Percentiles rank a stretch among this genome's conserved stretches.
Conservation (phyloP, 768 basidiomycete genomes). For the Boletus coccyginus region DNA sequence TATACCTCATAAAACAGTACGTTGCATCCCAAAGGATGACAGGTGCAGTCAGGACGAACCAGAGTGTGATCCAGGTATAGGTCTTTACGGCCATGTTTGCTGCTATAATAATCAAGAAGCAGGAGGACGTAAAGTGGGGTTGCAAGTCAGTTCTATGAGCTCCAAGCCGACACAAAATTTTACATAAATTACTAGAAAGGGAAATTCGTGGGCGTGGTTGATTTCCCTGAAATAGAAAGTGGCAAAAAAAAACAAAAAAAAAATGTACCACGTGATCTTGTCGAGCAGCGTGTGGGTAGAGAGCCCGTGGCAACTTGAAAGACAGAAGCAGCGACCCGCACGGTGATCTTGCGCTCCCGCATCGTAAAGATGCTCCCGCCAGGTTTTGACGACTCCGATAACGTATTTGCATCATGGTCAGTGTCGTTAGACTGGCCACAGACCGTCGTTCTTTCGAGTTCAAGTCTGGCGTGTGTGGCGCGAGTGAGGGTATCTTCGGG, state of each 20-base stretch:
- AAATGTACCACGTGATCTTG: slow-evolving; percentile 4
- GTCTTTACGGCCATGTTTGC: slow-evolving; percentile 48
- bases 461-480: neutral
- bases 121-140: too few species aligned
- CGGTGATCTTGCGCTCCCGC: neutral
- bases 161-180: too few species aligned
- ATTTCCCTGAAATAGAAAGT: neutral
- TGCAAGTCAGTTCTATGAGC: too few species aligned
- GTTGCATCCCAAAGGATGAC: slow-evolving; percentile 76
- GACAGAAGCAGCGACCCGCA: neutral
- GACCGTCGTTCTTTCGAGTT: neutral
- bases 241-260: neutral
- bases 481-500: neutral
- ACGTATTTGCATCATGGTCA: neutral
- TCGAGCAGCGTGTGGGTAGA: neutral
- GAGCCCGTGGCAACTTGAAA: too few species aligned
- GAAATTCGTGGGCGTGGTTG: neutral
- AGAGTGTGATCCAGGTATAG: slow-evolving; percentile 57
- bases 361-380: neutral
- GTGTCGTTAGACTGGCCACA: neutral
- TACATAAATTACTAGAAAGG: too few species aligned
- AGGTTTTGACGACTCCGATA: neutral
- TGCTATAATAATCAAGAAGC: neutral
- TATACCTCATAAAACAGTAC: slow-evolving; percentile 78
- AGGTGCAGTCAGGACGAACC: slow-evolving; percentile 54